A percentile compares a stretch with the other conserved stretches of the same genome.
phyloP scores from a whole-genome alignment of 2,329 filamentous ascomycete genomes.

The Zymoseptoria ardabiliae region DNA sequence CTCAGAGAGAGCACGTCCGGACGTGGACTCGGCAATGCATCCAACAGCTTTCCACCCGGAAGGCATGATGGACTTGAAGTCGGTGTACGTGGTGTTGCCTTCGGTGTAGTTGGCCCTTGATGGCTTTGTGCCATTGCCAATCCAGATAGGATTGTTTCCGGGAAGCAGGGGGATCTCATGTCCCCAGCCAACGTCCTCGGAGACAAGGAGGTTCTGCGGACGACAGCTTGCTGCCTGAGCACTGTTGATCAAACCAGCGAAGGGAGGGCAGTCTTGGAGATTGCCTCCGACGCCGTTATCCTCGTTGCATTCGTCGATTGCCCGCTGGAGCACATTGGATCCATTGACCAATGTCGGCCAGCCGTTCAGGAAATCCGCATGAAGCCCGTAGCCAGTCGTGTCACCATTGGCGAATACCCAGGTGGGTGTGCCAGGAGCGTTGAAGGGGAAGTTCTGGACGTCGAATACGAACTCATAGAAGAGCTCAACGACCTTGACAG shows the following conservation, averaged over 20 bases:
- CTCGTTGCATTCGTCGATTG: not conserved
- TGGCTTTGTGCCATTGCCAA: not conserved
- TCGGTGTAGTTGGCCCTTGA: not conserved
- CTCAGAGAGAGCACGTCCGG: constrained; percentile 22
- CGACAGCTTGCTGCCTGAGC: not conserved
- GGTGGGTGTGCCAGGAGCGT: constrained; percentile 26
- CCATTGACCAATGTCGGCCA: constrained; percentile 24
- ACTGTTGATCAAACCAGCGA: not conserved
- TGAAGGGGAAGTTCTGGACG: constrained; percentile 29
- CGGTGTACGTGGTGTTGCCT: not conserved
- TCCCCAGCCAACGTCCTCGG: not conserved
- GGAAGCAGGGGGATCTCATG: not conserved
- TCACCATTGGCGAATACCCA: constrained; percentile 44
- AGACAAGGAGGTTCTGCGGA: not conserved
- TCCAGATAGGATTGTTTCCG: not conserved
- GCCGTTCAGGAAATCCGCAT: constrained; percentile 48
- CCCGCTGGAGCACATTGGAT: not conserved
- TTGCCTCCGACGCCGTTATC: not conserved
- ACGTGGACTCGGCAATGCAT: constrained; percentile 3
- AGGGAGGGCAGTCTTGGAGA: not conserved
- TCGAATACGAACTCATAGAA: constrained; percentile 41
- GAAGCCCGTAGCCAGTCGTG: constrained; percentile 45
- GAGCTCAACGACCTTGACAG: constrained; percentile 49
- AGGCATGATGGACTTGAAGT: not conserved
- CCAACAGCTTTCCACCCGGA: not conserved